Conservation (phyloP, 805 yeast species). For the Isabelozyma pseudorhagii region DNA sequence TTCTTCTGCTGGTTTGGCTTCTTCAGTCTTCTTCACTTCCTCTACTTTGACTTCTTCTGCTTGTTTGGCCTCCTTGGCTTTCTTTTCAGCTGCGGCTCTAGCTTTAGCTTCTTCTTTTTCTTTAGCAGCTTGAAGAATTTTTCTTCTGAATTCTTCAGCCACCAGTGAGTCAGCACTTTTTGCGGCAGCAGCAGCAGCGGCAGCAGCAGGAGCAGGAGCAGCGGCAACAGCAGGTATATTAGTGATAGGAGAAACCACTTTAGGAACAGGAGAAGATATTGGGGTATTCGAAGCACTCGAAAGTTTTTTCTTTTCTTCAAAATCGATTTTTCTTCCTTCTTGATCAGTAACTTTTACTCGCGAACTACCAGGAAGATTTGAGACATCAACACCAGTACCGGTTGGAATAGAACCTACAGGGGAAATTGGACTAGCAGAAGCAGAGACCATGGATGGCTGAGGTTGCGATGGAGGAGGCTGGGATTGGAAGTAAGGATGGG, state of each 20-base stretch:
- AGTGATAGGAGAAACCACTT: not conserved
- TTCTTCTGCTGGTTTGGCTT: conserved; percentile 4
- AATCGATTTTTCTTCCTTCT: conserved; percentile 41
- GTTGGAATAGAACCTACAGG: conserved; percentile 6
- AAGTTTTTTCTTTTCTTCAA: conserved; percentile 38
- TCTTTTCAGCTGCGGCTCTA: conserved; percentile 4
- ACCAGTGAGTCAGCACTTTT: conserved; percentile 9
- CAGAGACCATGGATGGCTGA: not conserved
- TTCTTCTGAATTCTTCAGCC: conserved; percentile 38
- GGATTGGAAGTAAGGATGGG: not conserved
- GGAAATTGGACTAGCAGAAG: conserved; percentile 4
- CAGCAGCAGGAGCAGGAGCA: conserved; percentile 4
- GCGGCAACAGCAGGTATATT: not conserved
- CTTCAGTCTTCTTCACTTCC: conserved; percentile 5
- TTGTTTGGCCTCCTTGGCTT: conserved; percentile 6
- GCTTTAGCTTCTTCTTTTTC: conserved; percentile 7
- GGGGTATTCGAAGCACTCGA: conserved; percentile 21
- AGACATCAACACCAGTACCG: conserved; percentile 8
- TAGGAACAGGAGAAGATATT: conserved; percentile 5
- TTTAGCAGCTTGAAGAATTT: conserved; percentile 26
- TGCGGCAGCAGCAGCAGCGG: not conserved
- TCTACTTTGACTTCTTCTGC: conserved; percentile 4
- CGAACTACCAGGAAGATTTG: conserved; percentile 6
- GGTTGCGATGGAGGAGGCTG: not conserved
- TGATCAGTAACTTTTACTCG: conserved; percentile 38